A percentile compares a stretch with the other conserved stretches of the same genome.
phyloP scores from a whole-genome alignment of 345 rosid species.

The Eucalyptus cladocalyx region DNA sequence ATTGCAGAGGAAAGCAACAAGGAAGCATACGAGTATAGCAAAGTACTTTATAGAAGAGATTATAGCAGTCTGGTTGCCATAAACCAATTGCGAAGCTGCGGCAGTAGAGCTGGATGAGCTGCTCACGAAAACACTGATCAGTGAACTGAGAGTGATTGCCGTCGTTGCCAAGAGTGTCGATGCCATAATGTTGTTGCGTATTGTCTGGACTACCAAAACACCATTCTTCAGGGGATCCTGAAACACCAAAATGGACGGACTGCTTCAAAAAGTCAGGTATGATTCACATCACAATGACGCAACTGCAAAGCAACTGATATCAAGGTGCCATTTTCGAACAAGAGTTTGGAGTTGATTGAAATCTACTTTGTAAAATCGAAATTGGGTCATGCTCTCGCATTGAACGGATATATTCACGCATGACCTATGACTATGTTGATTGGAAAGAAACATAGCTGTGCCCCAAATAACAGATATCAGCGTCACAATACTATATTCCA shows the following conservation, averaged over 20 bases:
- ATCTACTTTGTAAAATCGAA: background rate
- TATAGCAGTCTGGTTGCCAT: conserved; percentile 46
- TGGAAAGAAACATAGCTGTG: background rate
- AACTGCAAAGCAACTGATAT: background rate
- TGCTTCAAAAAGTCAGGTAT: background rate
- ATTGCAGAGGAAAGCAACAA: conserved; percentile 83
- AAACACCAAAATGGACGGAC: background rate
- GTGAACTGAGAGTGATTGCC: conserved; percentile 84
- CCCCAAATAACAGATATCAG: background rate
- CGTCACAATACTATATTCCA: background rate
- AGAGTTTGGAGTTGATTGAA: background rate
- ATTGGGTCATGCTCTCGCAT: background rate
- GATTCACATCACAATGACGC: background rate
- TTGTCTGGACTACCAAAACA: conserved; percentile 71
- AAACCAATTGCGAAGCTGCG: conserved; percentile 25
- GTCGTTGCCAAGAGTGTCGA: conserved; percentile 90
- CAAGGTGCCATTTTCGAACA: background rate
- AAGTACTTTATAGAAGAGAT: conserved; percentile 75
- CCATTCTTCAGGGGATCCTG: conserved; percentile 95
- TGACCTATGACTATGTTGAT: background rate
- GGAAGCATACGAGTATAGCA: conserved; percentile 71
- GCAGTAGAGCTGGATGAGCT: conserved; percentile 41
- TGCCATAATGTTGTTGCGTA: conserved; percentile 97
- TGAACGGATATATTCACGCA: background rate
- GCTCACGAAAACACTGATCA: conserved; percentile 75